Conservation (phyloP, 768 basidiomycete genomes). For the Podaxis sp. region DNA sequence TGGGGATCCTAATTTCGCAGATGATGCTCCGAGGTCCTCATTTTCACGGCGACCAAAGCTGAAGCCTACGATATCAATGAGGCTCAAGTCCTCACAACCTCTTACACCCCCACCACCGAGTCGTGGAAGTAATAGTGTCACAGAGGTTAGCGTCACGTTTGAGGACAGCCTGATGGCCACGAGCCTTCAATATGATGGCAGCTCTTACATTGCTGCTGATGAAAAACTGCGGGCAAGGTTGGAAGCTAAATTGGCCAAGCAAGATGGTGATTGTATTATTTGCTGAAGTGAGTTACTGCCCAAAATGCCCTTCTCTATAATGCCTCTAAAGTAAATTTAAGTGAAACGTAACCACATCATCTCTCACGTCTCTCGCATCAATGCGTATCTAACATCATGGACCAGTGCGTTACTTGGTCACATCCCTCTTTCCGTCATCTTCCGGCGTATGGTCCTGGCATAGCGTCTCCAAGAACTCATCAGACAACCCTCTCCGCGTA, state of each 20-base stretch:
- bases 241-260: slow-evolving; percentile 43
- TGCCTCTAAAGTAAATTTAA: slow-evolving; percentile 63
- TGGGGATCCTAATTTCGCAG: slow-evolving; percentile 25
- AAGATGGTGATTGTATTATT: slow-evolving; percentile 45
- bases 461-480: no score
- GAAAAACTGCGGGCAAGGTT: slow-evolving; percentile 45
- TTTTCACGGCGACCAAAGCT: slow-evolving; percentile 21
- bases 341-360: slow-evolving; percentile 45
- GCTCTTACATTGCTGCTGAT: slow-evolving; percentile 45
- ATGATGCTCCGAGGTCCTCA: slow-evolving; percentile 4
- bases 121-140: background rate
- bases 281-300: slow-evolving; percentile 28
- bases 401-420: no score
- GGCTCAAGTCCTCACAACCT: slow-evolving; percentile 35
- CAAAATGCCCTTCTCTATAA: background rate
- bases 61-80: slow-evolving; percentile 35
- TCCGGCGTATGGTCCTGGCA: no score
- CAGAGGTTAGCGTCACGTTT: slow-evolving; percentile 30
- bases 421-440: no score
- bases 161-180: slow-evolving; percentile 40
- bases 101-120: slow-evolving; percentile 26
- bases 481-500: no score
- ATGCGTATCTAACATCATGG: no score
- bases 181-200: slow-evolving; percentile 50
- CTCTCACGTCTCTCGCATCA: no score